Evolutionary conservation across 306 rosid species (phyloP).

Genomic region (Geum urbanum): DNA sequence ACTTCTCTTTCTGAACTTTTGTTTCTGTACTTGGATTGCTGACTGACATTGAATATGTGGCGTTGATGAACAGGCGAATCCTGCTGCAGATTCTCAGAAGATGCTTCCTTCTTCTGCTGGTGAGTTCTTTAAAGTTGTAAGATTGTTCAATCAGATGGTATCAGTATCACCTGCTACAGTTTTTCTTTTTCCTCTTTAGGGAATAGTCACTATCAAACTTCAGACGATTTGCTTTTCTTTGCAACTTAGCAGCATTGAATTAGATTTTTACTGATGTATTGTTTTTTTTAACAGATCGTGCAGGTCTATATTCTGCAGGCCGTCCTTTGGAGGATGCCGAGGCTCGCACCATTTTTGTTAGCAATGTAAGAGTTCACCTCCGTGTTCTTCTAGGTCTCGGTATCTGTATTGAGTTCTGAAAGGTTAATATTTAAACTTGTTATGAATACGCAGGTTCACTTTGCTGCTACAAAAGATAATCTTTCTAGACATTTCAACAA

Average conservation of each 20-base stretch:
- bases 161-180: not conserved
- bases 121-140: slow-evolving; percentile 34
- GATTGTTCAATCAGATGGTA: not conserved
- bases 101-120: slow-evolving; percentile 45
- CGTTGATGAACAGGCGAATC: slow-evolving; percentile 40
- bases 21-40: not conserved
- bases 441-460: slow-evolving; percentile 59
- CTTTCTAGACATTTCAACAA: slow-evolving; percentile 81
- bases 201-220: not conserved
- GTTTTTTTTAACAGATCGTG: slow-evolving; percentile 12
- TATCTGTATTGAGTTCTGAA: not conserved
- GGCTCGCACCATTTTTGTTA: slow-evolving; percentile 82
- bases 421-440: not conserved
- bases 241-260: not conserved
- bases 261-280: not conserved
- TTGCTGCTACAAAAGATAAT: slow-evolving; percentile 90
- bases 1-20: slow-evolving; percentile 12
- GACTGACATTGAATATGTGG: slow-evolving; percentile 18
- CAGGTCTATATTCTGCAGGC: slow-evolving; percentile 53
- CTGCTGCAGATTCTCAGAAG: slow-evolving; percentile 47
- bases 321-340: slow-evolving; percentile 79
- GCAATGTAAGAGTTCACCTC: slow-evolving; percentile 62
- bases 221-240: not conserved
- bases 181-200: not conserved
- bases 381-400: slow-evolving; percentile 10